Evolutionary conservation across 2,329 filamentous ascomycete species (phyloP).

Genomic region (Rhytidhysteron rufulum): DNA sequence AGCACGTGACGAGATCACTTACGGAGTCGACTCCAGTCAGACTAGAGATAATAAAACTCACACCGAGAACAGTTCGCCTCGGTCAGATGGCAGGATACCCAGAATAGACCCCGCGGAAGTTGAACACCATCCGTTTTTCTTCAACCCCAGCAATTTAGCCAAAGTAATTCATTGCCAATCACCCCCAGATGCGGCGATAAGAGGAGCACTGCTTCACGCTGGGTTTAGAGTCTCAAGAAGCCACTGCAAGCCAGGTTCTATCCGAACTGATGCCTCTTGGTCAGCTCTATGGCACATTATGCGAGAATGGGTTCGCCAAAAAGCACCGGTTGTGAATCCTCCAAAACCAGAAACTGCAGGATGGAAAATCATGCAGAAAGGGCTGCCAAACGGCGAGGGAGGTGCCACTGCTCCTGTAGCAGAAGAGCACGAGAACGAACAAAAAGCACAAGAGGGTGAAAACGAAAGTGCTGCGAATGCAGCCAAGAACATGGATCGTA

Average conservation of each 20-base stretch:
- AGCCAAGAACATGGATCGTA: constrained; percentile 9
- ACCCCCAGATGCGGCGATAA: constrained; percentile 72
- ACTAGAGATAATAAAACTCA: constrained; percentile 15
- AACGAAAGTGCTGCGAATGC: constrained; percentile 14
- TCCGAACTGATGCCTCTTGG: constrained; percentile 95
- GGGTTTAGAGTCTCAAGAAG: constrained; percentile 82
- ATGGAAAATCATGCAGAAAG: constrained; percentile 59
- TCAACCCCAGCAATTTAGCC: constrained; percentile 70
- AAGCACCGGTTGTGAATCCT: constrained; percentile 69
- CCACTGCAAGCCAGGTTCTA: constrained; percentile 82
- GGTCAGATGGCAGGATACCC: constrained; percentile 35
- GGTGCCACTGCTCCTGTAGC: constrained; percentile 19
- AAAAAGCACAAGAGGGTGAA: constrained; percentile 27
- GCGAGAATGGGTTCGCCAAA: constrained; percentile 84
- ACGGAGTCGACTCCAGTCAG: constrained; percentile 17
- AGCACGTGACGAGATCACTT: constrained; percentile 69
- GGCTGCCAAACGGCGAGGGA: constrained; percentile 12
- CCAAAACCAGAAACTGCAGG: constrained; percentile 68
- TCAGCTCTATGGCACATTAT: constrained; percentile 86
- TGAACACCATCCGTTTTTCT: constrained; percentile 81
- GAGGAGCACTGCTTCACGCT: constrained; percentile 74
- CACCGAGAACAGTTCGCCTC: too few species aligned
- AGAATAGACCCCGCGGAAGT: constrained; percentile 38
- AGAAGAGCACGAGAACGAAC: constrained; percentile 32
- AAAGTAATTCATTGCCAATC: constrained; percentile 76